phyloP scores from a whole-genome alignment of 352 stramenopile genomes.

The Thalassiosira sp. region DNA sequence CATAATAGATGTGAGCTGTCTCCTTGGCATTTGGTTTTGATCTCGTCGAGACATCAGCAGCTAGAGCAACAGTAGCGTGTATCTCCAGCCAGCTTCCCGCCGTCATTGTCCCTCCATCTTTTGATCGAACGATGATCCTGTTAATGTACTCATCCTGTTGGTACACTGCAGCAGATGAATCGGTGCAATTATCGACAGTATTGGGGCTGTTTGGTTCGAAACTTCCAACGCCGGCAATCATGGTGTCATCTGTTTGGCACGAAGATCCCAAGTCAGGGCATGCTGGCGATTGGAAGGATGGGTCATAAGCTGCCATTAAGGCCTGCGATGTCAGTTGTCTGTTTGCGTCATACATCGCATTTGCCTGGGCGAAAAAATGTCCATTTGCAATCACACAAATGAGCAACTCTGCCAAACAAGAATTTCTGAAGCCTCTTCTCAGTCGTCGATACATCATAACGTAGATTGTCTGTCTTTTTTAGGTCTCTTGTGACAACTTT shows the following conservation, averaged over 20 bases:
- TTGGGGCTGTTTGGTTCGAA: constrained; percentile 19
- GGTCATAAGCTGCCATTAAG: no score
- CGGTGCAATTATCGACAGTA: constrained; percentile 20
- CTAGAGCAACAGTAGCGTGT: neutral
- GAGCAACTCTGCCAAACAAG: no score
- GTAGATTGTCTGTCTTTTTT: no score
- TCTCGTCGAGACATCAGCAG: neutral
- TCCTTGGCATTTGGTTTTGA: neutral
- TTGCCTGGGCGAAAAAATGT: no score
- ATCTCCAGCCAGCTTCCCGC: constrained; percentile 1
- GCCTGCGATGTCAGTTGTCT: no score
- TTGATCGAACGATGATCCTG: constrained; percentile 4
- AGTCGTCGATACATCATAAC: no score
- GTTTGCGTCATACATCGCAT: no score
- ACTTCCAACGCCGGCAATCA: constrained; percentile 13
- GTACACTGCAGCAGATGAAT: constrained; percentile 1
- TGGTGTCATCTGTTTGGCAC: neutral
- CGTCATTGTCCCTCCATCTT: constrained; percentile 11
- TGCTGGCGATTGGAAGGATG: neutral
- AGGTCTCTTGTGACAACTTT: no score
- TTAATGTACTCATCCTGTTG: constrained; percentile 24
- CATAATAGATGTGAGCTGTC: constrained; percentile 13
- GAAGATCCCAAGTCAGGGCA: neutral
- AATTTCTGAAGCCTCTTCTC: no score
- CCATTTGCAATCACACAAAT: no score